Conservation (phyloP, 2,329 filamentous ascomycete genomes). For the Periconia sp. region DNA sequence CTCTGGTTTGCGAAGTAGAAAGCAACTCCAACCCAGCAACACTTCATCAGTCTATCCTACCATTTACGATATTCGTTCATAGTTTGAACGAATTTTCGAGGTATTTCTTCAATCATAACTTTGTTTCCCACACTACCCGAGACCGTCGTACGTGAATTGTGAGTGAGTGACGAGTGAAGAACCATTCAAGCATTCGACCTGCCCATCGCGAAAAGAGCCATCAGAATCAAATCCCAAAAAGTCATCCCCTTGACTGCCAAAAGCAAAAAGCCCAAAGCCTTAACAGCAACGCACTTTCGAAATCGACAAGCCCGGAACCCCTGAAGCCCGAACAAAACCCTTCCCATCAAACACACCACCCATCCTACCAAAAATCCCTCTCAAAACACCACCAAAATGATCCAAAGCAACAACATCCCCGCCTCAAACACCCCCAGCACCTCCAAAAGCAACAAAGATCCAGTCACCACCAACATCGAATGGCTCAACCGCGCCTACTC, state of each 20-base stretch:
- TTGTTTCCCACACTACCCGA: not conserved
- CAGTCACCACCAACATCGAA: conserved; percentile 12
- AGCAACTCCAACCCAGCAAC: not conserved
- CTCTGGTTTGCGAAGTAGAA: not conserved
- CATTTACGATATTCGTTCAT: not conserved
- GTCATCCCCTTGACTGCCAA: not conserved
- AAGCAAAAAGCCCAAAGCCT: not conserved
- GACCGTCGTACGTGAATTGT: not conserved
- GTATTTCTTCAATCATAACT: not conserved
- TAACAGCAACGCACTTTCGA: too few species aligned
- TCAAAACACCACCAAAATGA: not conserved
- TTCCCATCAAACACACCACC: not conserved
- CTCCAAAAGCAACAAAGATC: not conserved
- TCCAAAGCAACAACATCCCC: conserved; percentile 5
- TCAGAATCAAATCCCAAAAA: not conserved
- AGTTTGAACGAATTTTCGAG: not conserved
- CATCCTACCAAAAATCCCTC: not conserved
- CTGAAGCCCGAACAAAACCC: not conserved
- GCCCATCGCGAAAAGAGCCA: not conserved
- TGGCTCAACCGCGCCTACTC: conserved; percentile 14
- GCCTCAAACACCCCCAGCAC: conserved; percentile 1
- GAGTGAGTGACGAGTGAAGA: not conserved
- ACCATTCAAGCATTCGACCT: not conserved
- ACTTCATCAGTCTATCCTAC: not conserved
- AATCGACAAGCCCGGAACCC: too few species aligned